A percentile compares a stretch with the other conserved stretches of the same genome.
phyloP scores from a whole-genome alignment of 768 basidiomycete species.

The Mycena vitilis region DNA sequence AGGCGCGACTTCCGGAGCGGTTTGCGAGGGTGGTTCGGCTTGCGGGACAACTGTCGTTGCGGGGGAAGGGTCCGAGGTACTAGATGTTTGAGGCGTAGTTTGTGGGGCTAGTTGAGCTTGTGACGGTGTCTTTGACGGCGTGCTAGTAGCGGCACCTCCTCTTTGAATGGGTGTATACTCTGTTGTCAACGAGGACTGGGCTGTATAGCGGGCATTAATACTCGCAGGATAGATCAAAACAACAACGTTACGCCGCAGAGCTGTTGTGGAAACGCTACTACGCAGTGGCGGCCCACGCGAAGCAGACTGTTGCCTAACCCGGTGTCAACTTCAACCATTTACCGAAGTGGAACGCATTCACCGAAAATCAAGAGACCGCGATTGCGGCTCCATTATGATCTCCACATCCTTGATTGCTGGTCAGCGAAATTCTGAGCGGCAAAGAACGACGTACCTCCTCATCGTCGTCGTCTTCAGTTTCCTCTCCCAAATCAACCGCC shows the following conservation, averaged over 20 bases:
- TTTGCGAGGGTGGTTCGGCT: slow-evolving; percentile 26
- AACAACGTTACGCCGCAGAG: slow-evolving; percentile 46
- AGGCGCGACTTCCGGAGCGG: slow-evolving; percentile 21
- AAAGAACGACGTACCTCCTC: slow-evolving; percentile 49
- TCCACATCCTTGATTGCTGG: slow-evolving; percentile 75
- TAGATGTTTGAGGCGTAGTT: slow-evolving; percentile 4
- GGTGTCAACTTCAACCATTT: slow-evolving; percentile 2
- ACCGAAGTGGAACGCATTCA: slow-evolving; percentile 42
- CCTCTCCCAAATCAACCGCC: slow-evolving; percentile 56
- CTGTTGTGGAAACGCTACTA: slow-evolving; percentile 44
- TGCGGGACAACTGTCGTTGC: slow-evolving; percentile 28
- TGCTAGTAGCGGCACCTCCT: slow-evolving; percentile 50
- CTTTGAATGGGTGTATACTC: slow-evolving; percentile 84
- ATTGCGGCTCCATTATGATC: slow-evolving; percentile 87
- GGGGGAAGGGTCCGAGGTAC: slow-evolving; percentile 27
- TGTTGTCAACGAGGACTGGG: slow-evolving; percentile 75
- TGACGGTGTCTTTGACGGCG: slow-evolving; percentile 17
- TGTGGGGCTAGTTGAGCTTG: slow-evolving; percentile 34
- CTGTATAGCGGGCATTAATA: slow-evolving; percentile 40
- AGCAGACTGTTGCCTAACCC: slow-evolving; percentile 50
- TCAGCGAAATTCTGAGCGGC: slow-evolving; percentile 10
- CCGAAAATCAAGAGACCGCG: slow-evolving; percentile 83
- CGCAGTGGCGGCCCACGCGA: slow-evolving; percentile 47
- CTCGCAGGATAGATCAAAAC: not conserved
- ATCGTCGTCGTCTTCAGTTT: slow-evolving; percentile 56